These are phyloP conservation scores for Sideroxylon spinosum DNA, from an alignment of 179 eudicot species.

Conservation along the genomic window DNA sequence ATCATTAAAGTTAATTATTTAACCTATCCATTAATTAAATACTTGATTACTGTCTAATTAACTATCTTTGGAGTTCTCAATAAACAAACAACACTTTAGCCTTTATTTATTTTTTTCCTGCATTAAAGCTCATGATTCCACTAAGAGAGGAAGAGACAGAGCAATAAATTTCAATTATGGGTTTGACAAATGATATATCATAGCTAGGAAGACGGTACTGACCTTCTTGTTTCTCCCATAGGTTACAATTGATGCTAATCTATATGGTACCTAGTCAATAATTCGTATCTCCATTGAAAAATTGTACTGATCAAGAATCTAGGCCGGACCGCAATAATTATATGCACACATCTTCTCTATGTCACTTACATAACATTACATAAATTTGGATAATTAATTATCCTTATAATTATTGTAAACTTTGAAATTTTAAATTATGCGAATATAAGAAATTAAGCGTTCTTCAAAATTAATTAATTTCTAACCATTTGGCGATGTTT, in stretches of 20 bases:
- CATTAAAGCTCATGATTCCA: background rate
- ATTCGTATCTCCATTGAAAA: background rate
- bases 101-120: too few species aligned
- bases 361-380: background rate
- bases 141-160: background rate
- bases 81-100: background rate
- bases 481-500: background rate
- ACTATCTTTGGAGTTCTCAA: background rate
- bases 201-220: background rate
- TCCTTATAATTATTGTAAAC: background rate
- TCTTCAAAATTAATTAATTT: background rate
- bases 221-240: background rate
- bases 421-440: background rate
- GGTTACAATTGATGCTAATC: background rate
- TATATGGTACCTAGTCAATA: background rate
- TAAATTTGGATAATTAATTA: background rate
- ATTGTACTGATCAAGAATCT: background rate
- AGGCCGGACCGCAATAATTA: background rate
- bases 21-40: background rate
- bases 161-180: background rate
- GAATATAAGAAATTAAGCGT: background rate
- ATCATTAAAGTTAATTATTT: background rate
- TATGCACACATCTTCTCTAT: background rate
- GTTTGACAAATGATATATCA: slow-evolving; percentile 3
- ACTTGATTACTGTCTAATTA: background rate